A percentile compares a stretch with the other conserved stretches of the same genome.
phyloP scores from a whole-genome alignment of 2,329 filamentous ascomycete genomes.

The Teratosphaeria zuluensis region DNA sequence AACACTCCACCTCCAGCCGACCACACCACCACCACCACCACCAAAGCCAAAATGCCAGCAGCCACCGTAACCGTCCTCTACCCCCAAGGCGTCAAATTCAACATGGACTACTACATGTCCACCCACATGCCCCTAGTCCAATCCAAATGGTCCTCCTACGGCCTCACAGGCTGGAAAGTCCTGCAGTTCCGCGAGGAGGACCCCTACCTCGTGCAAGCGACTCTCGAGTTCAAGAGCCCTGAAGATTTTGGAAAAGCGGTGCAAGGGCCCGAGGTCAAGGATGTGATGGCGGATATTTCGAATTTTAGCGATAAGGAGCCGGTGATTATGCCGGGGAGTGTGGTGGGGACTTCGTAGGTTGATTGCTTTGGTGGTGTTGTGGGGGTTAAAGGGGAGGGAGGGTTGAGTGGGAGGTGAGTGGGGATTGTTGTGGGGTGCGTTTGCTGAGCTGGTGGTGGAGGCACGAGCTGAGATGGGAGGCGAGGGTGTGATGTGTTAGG shows the following conservation, averaged over 20 bases:
- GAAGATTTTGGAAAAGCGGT: conserved; percentile 21
- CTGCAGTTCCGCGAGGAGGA: conserved; percentile 21
- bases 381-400: background rate
- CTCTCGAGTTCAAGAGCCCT: conserved; percentile 22
- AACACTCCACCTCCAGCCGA: background rate
- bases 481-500: background rate
- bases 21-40: background rate
- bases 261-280: conserved; percentile 12
- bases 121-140: conserved; percentile 30
- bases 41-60: conserved; percentile 1
- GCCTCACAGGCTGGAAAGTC: conserved; percentile 23
- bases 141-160: conserved; percentile 21
- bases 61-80: conserved; percentile 26
- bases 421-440: background rate
- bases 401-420: background rate
- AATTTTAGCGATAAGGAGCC: conserved; percentile 30
- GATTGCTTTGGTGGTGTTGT: background rate
- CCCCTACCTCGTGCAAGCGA: conserved; percentile 25
- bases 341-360: conserved; percentile 12
- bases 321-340: conserved; percentile 20
- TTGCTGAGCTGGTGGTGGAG: background rate
- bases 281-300: conserved; percentile 2
- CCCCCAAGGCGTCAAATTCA: conserved; percentile 27
- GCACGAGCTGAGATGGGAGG: background rate
- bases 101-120: conserved; percentile 31